Evolutionary conservation across 2,329 filamentous ascomycete genomes (phyloP), one percentile per base, ranked within the genome.

Genomic region (Aspergillus puulaauensis): DNA sequence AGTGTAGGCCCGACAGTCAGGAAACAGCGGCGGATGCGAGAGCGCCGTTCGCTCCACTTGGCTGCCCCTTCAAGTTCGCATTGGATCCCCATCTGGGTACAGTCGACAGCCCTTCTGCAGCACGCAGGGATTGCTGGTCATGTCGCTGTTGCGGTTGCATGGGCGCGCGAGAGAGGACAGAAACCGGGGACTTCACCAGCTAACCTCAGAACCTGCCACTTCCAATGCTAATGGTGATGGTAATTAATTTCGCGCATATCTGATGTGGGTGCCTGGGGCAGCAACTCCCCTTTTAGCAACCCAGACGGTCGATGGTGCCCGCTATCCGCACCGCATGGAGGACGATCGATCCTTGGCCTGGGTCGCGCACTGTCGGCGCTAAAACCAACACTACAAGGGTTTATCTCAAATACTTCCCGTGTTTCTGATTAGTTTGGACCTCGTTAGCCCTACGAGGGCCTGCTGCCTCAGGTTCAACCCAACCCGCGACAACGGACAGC

Each of bases 1-100:
- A 53, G 64, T 68, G 66, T 60, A 64, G 67, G 68, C 70, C 70
- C 70, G 70, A 71, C 69, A 72, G 64, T 68, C 65, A 69, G 70
- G 70, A 73, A 70, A 56, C 69, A 68, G 64, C 62, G 63, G 62
- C 67, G 62, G 67, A 67, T 70, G 69, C 69, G 70, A 70, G 66
- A 64, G 58, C 37, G 61, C 68, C 70, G 70, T 73, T 73, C 70
- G 66, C 64, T 71, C 68, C 68, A 68, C 67, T 61, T 19, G 27
- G 27, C 9, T 31, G 27, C 27, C 27, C 27, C 27, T 31, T 31
- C 27, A 31, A 11, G 27, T 31, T 49, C 47, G 47, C 47, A 49
- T 49, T 49, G 31, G 47, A 24, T 45, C 50, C 27, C 39, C 27
- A 31, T 9, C 9, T 31, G 8, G 27, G 27, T 4, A 31, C 27